Evolutionary conservation across 495 filamentous ascomycete species (phyloP).

Genomic region (Podospora fimiseda): DNA sequence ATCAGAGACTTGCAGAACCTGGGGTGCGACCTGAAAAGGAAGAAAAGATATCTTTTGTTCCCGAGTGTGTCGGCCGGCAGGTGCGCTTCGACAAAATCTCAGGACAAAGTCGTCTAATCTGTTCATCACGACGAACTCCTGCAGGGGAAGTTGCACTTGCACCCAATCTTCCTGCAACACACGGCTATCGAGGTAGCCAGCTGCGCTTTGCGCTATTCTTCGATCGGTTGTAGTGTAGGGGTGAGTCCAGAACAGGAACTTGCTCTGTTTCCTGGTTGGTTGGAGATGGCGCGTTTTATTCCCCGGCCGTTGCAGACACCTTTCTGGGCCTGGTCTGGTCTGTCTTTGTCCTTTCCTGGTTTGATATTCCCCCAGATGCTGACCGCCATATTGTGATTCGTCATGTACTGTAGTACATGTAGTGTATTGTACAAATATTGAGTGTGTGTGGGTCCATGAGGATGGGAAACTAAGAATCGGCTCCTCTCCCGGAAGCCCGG

Average conservation of each 20-base stretch:
- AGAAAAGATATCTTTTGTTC: too few relatives aligned
- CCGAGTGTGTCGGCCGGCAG: too few relatives aligned
- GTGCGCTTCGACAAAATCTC: too few relatives aligned
- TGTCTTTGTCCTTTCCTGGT: too few relatives aligned
- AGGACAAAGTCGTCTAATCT: conserved; percentile 5
- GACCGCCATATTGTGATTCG: conserved; percentile 1
- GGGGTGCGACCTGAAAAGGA: too few relatives aligned
- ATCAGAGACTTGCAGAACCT: too few relatives aligned
- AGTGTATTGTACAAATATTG: too few relatives aligned
- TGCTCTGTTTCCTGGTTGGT: neutral
- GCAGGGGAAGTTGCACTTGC: conserved; percentile 15
- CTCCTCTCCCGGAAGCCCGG: conserved; percentile 6
- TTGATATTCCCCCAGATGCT: neutral
- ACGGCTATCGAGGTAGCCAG: conserved; percentile 6
- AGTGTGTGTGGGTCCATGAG: neutral
- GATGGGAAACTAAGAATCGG: neutral
- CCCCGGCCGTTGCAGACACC: conserved; percentile 1
- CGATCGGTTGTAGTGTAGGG: too few relatives aligned
- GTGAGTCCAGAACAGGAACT: too few relatives aligned
- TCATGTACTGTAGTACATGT: too few relatives aligned
- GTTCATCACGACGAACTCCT: conserved; percentile 20
- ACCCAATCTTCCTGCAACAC: conserved; percentile 12
- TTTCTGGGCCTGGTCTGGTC: too few relatives aligned
- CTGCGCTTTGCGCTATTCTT: neutral
- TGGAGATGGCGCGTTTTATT: conserved; percentile 5